phyloP scores from a whole-genome alignment of 495 filamentous ascomycete genomes.

The Filosporella fistucella region DNA sequence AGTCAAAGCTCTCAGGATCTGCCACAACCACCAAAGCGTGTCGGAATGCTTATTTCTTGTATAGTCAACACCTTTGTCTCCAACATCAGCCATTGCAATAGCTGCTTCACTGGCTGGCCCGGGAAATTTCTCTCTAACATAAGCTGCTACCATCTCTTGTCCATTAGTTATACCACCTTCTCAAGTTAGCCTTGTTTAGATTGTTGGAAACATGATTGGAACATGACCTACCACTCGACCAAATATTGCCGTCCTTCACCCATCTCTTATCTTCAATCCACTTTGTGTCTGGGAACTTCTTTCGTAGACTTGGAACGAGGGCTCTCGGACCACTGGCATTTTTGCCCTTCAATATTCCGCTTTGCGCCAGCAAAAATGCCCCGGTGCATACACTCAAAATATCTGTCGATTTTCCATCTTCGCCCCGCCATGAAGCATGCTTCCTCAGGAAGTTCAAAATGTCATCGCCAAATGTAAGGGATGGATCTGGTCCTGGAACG shows the following conservation, averaged over 20 bases:
- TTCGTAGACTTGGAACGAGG: conserved; percentile 38
- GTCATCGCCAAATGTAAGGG: conserved; percentile 25
- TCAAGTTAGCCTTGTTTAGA: background rate
- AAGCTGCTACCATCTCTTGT: conserved; percentile 55
- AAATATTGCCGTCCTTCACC: conserved; percentile 54
- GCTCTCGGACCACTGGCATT: conserved; percentile 45
- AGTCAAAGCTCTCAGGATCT: conserved; percentile 31
- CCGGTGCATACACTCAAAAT: conserved; percentile 54
- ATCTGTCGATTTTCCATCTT: conserved; percentile 28
- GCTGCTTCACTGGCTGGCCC: conserved; percentile 42
- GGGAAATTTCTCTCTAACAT: conserved; percentile 44
- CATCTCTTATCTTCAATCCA: conserved; percentile 44
- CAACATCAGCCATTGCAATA: conserved; percentile 44
- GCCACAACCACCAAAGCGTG: conserved; percentile 29
- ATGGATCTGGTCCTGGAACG: conserved; percentile 48
- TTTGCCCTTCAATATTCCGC: conserved; percentile 45
- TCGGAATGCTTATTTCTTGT: conserved; percentile 25
- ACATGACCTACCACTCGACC: conserved; percentile 47
- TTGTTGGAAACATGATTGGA: background rate
- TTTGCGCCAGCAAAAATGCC: conserved; percentile 40
- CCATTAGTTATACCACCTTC: conserved; percentile 59
- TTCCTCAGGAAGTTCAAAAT: conserved; percentile 40
- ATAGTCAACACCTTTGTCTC: conserved; percentile 41
- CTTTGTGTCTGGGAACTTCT: conserved; percentile 38
- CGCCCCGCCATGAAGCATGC: conserved; percentile 28